Base-by-base conservation (phyloP, 106 monocot species). In the Allium cepa region DNA sequence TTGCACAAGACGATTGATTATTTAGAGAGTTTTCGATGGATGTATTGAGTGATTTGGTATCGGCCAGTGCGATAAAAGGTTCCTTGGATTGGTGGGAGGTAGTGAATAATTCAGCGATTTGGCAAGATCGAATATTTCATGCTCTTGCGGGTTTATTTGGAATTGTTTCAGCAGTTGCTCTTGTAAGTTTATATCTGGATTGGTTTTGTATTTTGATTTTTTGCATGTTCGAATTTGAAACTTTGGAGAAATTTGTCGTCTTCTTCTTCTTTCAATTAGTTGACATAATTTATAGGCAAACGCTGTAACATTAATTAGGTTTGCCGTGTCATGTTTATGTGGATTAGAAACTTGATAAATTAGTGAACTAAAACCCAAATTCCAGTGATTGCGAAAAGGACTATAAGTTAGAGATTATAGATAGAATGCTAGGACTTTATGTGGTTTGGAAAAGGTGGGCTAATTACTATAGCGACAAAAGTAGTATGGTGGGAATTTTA, bases 101-200 rank as follows among this genome's bases (percentile, higher is more conserved):
- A 15, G 68, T 82, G 58, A 82, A 87, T 57, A 49, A 75, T 22
- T 87, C 86, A 50, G 13, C 71, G 6, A 13, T 71, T 13, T 87
- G 82, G 86, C 79, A 87, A 71, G 86, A 87, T 22, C 26, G 76
- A 17, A 77, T 87, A 73, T 83, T 79, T 75, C 83, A 83, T 17
- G 46, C 64, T 10, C 79, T 83, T 18, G 79, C 79, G 49, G 83
- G 46, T 11, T 17, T 83, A 45, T 83, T 63, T 26, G 83, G 83
- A 4, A 14, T 79, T 51, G 68, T 83, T 49, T 67, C 63, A 0
- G 69, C 57, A 58, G 71, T 79, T 47, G 71, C 76, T 16, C 71
- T 68, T 5, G 71, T 68, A 55, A 56, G 46, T 50, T 22, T 66
- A 11, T 66, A n/a, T 1, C 45, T 36, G 9, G 0, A 9, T 64